phyloP scores from a whole-genome alignment of 1,139 yeast species.

The Suhomyces choctaworum region DNA sequence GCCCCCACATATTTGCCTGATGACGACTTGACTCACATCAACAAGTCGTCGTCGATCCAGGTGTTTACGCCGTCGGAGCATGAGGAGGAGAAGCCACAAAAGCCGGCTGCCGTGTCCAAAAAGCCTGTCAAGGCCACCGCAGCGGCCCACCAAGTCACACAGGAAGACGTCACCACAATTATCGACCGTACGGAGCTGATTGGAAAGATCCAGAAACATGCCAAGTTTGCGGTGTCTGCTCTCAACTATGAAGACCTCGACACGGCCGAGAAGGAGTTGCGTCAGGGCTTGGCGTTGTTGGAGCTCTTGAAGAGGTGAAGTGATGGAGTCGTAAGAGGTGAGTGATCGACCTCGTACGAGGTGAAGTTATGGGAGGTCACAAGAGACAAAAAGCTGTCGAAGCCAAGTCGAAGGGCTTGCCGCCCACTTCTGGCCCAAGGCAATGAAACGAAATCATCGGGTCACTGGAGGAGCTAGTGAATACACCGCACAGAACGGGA shows the following conservation, averaged over 20 bases:
- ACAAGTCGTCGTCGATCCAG: slow-evolving; percentile 41
- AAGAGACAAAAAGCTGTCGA: too few species aligned
- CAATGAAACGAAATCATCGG: too few species aligned
- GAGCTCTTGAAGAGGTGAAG: slow-evolving; percentile 14
- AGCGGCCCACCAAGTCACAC: slow-evolving; percentile 20
- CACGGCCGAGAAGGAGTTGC: slow-evolving; percentile 80
- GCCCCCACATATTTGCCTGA: slow-evolving; percentile 47
- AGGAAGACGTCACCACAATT: slow-evolving; percentile 49
- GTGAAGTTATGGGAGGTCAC: too few species aligned
- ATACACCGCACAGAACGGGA: too few species aligned
- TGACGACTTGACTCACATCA: slow-evolving; percentile 39
- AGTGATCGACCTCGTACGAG: too few species aligned
- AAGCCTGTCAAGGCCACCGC: slow-evolving; percentile 3
- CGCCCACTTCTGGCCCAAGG: too few species aligned
- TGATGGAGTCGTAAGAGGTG: too few species aligned
- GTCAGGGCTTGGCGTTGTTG: slow-evolving; percentile 56
- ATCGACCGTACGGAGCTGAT: slow-evolving; percentile 62
- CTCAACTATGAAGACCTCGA: slow-evolving; percentile 83
- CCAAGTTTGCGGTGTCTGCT: slow-evolving; percentile 92
- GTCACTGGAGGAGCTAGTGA: too few species aligned
- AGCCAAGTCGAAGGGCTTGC: too few species aligned
- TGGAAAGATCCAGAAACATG: slow-evolving; percentile 75
- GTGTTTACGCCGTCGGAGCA: slow-evolving; percentile 31
- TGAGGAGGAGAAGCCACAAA: neutral
- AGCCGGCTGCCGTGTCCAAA: neutral